Percentiles rank a stretch among this genome's conserved stretches.
Conservation (phyloP, 2,329 filamentous ascomycete genomes). For the Fusarium stilboides region DNA sequence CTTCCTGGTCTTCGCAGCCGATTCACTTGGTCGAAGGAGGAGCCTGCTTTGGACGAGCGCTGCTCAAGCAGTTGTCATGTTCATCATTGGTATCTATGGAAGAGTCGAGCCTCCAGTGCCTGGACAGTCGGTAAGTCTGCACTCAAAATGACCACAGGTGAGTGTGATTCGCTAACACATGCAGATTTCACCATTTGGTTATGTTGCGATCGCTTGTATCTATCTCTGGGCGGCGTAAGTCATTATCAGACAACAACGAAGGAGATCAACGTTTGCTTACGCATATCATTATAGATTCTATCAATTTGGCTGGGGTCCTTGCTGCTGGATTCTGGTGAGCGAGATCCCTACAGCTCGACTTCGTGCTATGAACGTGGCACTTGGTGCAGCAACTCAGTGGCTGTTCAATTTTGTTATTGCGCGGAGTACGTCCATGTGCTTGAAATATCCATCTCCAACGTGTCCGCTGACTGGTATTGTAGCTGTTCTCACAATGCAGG, state of each 20-base stretch:
- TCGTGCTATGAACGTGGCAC: slow-evolving; percentile 76
- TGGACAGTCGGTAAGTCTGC: slow-evolving; percentile 60
- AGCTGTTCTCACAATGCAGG: slow-evolving; percentile 76
- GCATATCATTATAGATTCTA: slow-evolving; percentile 63
- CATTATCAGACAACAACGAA: background rate
- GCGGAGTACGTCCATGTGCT: background rate
- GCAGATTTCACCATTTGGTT: slow-evolving; percentile 73
- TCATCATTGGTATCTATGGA: slow-evolving; percentile 79
- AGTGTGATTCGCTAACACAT: background rate
- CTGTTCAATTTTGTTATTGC: slow-evolving; percentile 82
- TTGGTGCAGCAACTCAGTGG: slow-evolving; percentile 79
- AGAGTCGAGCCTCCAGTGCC: slow-evolving; percentile 70
- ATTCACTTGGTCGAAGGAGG: slow-evolving; percentile 76
- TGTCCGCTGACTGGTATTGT: no score
- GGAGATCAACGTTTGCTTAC: slow-evolving; percentile 36
- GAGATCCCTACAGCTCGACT: slow-evolving; percentile 79
- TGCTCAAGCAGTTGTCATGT: slow-evolving; percentile 74
- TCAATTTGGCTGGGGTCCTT: slow-evolving; percentile 78
- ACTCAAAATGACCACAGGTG: background rate
- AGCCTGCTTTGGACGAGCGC: slow-evolving; percentile 76
- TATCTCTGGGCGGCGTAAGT: slow-evolving; percentile 75
- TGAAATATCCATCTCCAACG: no score
- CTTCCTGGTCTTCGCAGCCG: slow-evolving; percentile 77
- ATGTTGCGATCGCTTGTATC: slow-evolving; percentile 78
- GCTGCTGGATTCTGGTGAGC: slow-evolving; percentile 78